phyloP scores from a whole-genome alignment of 352 stramenopile genomes.

The Saprolegnia diclina region DNA sequence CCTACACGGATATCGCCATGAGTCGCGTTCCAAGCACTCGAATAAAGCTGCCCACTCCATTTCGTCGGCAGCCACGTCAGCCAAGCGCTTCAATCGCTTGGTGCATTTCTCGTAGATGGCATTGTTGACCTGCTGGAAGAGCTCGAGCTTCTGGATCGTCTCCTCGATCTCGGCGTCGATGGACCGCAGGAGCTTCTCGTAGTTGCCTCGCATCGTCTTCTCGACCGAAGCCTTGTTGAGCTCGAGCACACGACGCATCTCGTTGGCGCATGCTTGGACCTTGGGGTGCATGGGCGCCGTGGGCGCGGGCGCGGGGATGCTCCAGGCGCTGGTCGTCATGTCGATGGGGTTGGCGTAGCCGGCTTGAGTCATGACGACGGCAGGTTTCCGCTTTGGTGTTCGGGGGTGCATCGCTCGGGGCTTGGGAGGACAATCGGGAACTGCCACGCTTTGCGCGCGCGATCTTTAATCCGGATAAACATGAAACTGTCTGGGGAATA shows the following conservation, averaged over 20 bases:
- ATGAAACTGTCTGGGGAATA: background rate
- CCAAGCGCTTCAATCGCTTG: constrained; percentile 22
- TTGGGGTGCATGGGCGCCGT: background rate
- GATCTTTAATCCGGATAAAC: constrained; percentile 10
- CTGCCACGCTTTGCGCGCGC: background rate
- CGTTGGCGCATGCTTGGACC: constrained; percentile 2
- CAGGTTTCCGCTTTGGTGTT: background rate
- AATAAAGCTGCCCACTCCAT: constrained; percentile 4
- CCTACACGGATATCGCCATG: constrained; percentile 2
- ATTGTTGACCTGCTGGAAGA: constrained; percentile 21
- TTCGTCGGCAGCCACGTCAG: constrained; percentile 16
- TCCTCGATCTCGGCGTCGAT: constrained; percentile 25
- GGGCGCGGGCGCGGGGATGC: background rate
- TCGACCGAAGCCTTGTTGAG: constrained; percentile 11
- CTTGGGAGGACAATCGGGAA: too few species aligned
- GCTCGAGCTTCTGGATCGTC: constrained; percentile 21
- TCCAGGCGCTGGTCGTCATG: background rate
- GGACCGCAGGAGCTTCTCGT: constrained; percentile 3
- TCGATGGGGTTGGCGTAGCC: background rate
- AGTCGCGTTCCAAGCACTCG: background rate
- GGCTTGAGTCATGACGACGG: background rate
- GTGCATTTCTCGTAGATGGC: constrained; percentile 27
- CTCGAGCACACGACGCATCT: background rate
- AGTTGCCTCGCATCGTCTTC: constrained; percentile 18
- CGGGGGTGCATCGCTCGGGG: background rate